Evolutionary conservation across 352 stramenopile species (phyloP).

Genomic region (Halophytophthora polymorphica): DNA sequence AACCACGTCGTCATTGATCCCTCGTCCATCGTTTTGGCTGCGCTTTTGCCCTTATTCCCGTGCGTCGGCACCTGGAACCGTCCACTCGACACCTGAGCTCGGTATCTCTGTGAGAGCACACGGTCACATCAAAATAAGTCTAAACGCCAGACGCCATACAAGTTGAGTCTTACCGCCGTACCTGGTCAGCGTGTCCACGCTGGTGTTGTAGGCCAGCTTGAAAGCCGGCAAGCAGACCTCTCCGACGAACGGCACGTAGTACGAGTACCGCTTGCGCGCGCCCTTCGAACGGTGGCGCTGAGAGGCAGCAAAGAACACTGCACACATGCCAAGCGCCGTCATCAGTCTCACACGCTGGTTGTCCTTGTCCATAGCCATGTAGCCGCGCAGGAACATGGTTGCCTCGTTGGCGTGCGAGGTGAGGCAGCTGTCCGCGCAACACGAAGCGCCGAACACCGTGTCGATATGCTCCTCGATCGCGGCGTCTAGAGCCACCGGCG

Average conservation of each 20-base stretch:
- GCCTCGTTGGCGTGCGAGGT: not conserved
- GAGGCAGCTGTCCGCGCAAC: not conserved
- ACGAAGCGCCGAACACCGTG: not conserved
- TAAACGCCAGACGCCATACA: slow-evolving; percentile 2
- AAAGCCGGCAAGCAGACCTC: slow-evolving; percentile 1
- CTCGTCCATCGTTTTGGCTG: slow-evolving; percentile 1
- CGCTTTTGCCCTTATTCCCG: slow-evolving; percentile 1
- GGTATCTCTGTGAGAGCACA: slow-evolving; percentile 1
- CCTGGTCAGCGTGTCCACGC: slow-evolving; percentile 7
- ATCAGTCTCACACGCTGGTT: not conserved
- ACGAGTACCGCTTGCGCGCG: not conserved
- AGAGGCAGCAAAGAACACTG: too few relatives aligned
- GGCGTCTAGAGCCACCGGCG: not conserved
- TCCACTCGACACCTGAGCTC: not conserved
- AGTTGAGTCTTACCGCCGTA: slow-evolving; percentile 5
- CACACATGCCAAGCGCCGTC: not conserved
- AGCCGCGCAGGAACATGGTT: not conserved
- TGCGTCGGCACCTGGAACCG: not conserved
- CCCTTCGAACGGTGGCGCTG: not conserved
- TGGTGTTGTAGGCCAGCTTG: slow-evolving; percentile 7
- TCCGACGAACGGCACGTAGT: slow-evolving; percentile 1
- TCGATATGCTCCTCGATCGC: not conserved
- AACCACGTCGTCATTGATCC: slow-evolving; percentile 1
- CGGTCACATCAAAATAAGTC: not conserved
- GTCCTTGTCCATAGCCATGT: slow-evolving; percentile 1